These are phyloP conservation scores for Ceratocystis colombiana DNA, from an alignment of 2,329 filamentous ascomycete genomes.

Conservation along the genomic window DNA sequence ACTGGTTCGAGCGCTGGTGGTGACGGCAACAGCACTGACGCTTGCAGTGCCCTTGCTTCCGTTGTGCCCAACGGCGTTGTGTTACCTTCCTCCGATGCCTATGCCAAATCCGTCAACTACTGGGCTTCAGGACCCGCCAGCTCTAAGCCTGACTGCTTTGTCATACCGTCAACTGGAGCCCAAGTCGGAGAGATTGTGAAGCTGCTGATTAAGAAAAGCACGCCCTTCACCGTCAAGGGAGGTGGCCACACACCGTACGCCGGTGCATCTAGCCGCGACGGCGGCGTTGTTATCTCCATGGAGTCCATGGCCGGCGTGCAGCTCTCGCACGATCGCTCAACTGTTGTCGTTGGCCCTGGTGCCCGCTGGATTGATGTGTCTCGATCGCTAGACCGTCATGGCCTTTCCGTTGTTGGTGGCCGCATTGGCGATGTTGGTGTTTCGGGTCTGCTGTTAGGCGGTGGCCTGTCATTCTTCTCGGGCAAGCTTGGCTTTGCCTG, in stretches of 20 bases:
- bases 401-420: conserved; percentile 37
- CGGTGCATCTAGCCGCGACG: conserved; percentile 28
- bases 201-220: conserved; percentile 13
- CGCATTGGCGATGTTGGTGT: conserved; percentile 33
- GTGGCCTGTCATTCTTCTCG: conserved; percentile 27
- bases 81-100: conserved; percentile 15
- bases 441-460: conserved; percentile 30
- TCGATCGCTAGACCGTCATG: conserved; percentile 29
- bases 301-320: conserved; percentile 23
- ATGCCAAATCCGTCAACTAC: conserved; percentile 10
- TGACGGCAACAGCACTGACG: background rate
- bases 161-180: background rate
- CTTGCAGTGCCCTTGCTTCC: background rate
- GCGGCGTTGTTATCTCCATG: conserved; percentile 30
- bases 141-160: conserved; percentile 15
- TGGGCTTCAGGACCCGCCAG: conserved; percentile 12
- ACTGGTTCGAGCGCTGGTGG: background rate
- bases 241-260: conserved; percentile 32
- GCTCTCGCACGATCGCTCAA: conserved; percentile 28
- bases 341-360: conserved; percentile 38
- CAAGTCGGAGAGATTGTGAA: conserved; percentile 9
- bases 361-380: conserved; percentile 36
- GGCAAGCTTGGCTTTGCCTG: conserved; percentile 36
- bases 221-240: conserved; percentile 35
- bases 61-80: conserved; percentile 2